Base-by-base conservation (phyloP, 2,329 filamentous ascomycete species). In the Pleochaeta shiraiana region DNA sequence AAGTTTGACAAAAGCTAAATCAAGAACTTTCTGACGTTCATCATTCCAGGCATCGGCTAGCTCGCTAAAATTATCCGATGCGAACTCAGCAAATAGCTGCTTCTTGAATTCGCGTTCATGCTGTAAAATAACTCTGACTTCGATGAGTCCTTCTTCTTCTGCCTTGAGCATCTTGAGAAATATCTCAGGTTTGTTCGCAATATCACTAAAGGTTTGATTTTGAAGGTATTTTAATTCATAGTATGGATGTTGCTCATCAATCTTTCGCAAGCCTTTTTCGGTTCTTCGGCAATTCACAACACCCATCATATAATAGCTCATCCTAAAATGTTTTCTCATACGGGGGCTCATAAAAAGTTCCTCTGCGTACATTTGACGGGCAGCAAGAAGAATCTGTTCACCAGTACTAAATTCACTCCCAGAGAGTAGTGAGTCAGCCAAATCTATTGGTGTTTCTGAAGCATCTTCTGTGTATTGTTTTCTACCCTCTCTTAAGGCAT, bases 151-250 rank as follows among this genome's bases (percentile, higher is more conserved):
- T 73, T 98, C 93, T 70, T 93, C 87, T 74, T 98, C 93, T 1
- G 93, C 93, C 73, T 90, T 95, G 74, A 97, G 84, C 93, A 98
- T 98, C 76, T 95, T 92, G 65, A 98, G 77, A 73, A 93, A 98
- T 30, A 95, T 79, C 68, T 96, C 91, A 0, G 93, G 93, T 64
- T 88, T 85, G 63, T 84, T 83, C 2, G 90, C 87, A 66, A 97
- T 82, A 68, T 93, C 87, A 50, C 79, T 78, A 67, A 96, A 87
- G 7, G 88, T 88, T 74, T 96, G 91, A 70, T 93, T 90, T 68
- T 90, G 84, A 24, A 98, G 79, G 70, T 98, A 98, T 75, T 98
- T 95, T 77, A 98, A 89, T 74, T 97, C 93, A 73, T 97, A 97
- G 74, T 95, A 97, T 0, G 90, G 90, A 71, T 97, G 91, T 28